Base-by-base conservation (phyloP, 1,139 yeast species). In the Kodamaea suecica region DNA sequence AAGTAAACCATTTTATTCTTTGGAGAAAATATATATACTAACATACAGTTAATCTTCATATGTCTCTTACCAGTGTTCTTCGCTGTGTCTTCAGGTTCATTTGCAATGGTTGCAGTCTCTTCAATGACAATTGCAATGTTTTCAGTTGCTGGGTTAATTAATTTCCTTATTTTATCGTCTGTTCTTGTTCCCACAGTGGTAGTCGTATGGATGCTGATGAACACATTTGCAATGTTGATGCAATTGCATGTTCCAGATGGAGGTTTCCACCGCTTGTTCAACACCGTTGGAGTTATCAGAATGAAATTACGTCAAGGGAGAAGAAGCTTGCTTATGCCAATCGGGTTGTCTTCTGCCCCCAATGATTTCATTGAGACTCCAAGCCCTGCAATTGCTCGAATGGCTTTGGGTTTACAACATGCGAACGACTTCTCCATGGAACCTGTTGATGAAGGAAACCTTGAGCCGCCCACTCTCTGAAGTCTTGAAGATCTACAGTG, bases 131-230 rank as follows among this genome's bases (percentile, higher is more conserved):
- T 34, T 25, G 34, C 34, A 4, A 14, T 34, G 11, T 17, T 31
- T 11, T 30, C 37, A 7, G 16, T 34, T 11, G 9, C 30, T 30
- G 34, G 37, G 14, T 14, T 34, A 12, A 23, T 17, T 5, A 25
- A 25, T 15, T 30, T 34, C n/a, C 14, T 30, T 20, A 10, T 30
- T 9, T 20, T 33, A 4, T 23, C 37, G 6, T 11, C 31, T 3
- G 15, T 34, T 8, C 31, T 34, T 16, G 27, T 34, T 19, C 37
- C 37, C 5, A 12, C 16, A 4, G 16, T 34, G 30, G 21, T 34
- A 10, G 9, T 30, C 13, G 23, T 30, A 4, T 16, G 20, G 4
- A 15, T 31, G 7, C 9, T 20, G n/a, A 27, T 12, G 5, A 10
- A 9, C 8, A 10, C 12, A 10, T n/a, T 17, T 17, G 17, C 17